A percentile compares a stretch with the other conserved stretches of the same genome.
These are phyloP conservation scores for Viola pubescens DNA, from an alignment of 441 rosid species.

Conservation along the genomic window DNA sequence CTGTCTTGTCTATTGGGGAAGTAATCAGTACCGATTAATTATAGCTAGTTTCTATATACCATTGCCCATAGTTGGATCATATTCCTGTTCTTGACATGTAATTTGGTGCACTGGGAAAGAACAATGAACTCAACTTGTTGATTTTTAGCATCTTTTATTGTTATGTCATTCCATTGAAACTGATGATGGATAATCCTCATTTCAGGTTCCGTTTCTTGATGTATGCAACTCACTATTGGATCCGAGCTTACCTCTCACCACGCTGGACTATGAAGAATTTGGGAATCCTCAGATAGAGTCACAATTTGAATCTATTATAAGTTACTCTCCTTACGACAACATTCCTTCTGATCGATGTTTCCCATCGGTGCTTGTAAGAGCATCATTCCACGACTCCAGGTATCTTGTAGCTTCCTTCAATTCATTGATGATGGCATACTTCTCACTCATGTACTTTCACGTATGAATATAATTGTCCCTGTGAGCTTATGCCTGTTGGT, in stretches of 20 bases:
- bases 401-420: neutral
- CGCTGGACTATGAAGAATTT: conserved; percentile 83
- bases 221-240: conserved; percentile 67
- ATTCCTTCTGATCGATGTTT: conserved; percentile 48
- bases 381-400: conserved; percentile 86
- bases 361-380: conserved; percentile 67
- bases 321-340: conserved; percentile 86
- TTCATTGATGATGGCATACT: conserved; percentile 3
- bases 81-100: no score
- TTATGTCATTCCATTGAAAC: neutral
- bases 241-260: conserved; percentile 71
- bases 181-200: conserved; percentile 14
- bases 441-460: conserved; percentile 1
- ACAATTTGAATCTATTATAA: conserved; percentile 45
- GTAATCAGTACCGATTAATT: no score
- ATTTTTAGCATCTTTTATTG: neutral
- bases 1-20: no score
- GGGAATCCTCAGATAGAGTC: conserved; percentile 62
- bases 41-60: no score
- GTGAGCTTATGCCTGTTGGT: neutral
- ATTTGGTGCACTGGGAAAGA: no score
- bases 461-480: neutral
- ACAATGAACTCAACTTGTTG: no score
- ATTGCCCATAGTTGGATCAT: no score
- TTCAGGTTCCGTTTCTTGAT: conserved; percentile 86